These are phyloP conservation scores for Pseudogymnoascus sp. DNA, from an alignment of 2,329 filamentous ascomycete species.

Conservation along the genomic window DNA sequence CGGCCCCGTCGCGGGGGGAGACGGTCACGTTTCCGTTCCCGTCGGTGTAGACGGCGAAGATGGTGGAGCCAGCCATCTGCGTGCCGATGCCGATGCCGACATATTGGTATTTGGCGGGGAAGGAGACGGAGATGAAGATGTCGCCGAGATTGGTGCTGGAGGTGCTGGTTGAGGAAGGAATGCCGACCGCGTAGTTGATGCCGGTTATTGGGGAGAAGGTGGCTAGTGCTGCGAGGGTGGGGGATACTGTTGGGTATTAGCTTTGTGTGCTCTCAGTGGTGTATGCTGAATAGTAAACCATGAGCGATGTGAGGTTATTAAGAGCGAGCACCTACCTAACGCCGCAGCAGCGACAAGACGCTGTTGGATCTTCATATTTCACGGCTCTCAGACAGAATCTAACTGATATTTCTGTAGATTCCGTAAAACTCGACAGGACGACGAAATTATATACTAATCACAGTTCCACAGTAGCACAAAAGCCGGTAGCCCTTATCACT, in stretches of 20 bases:
- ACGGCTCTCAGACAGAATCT: neutral
- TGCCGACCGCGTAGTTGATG: constrained; percentile 41
- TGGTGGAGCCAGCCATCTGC: constrained; percentile 46
- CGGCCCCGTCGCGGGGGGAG: constrained; percentile 41
- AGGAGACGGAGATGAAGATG: constrained; percentile 49
- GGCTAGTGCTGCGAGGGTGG: neutral
- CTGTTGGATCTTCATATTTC: neutral
- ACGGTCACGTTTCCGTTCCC: constrained; percentile 44
- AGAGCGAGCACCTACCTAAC: neutral
- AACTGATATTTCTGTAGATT: neutral
- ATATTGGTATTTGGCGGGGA: constrained; percentile 44
- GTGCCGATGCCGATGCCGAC: constrained; percentile 47
- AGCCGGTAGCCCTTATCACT: neutral
- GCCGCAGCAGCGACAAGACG: neutral
- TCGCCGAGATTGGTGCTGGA: constrained; percentile 38
- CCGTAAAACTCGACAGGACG: neutral
- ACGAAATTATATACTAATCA: neutral
- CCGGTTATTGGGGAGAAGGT: constrained; percentile 16
- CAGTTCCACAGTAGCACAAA: neutral
- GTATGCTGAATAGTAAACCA: neutral
- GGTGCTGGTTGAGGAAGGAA: constrained; percentile 42
- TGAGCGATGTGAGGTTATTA: neutral
- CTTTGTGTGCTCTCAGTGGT: neutral
- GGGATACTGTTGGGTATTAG: neutral
- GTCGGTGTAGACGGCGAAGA: constrained; percentile 51